Base-by-base conservation (phyloP, 1,284 basidiomycete genomes). In the Leccinum subrobustum region DNA sequence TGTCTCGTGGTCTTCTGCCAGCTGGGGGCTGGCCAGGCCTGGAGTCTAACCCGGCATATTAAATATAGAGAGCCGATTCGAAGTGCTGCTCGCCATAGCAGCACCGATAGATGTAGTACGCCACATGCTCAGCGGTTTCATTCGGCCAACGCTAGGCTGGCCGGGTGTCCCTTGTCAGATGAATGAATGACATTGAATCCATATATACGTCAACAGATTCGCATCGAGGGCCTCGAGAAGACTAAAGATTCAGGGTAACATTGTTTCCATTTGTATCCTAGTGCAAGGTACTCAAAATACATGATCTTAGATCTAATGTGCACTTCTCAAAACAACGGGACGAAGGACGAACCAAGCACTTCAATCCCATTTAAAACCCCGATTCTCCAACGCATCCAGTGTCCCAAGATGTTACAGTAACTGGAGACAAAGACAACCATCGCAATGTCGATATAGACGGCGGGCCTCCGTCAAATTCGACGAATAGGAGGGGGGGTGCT, bases 11-110 rank as follows among this genome's bases (percentile, higher is more conserved):
- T 42, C 39, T 42, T 20, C 44, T 20, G 20, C 18, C 18, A 5
- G n/a, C 18, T 18, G 42, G 18, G 44, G 44, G 8, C n/a, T n/a
- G 31, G 11, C 31, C 12, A 33, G 33, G 8, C 9, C 39, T 18
- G 47, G 14, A 48, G 14, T 23, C 6, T 23, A 23, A 23, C 20
- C 20, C 6, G 18, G 18, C 18, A 47, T 23, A 47, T 14, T 23
- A 23, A 9, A 79, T 57, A 62, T 71, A 48, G 69, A 75, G 55
- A 79, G 77, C 37, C 77, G 75, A 54, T 69, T 74, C 53, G 68
- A 77, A 60, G 75, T 76, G 54, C 67, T 79, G 39, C 75, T 79
- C 53, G 65, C 31, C 79, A 52, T 77, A 81, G 62, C 79, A 33
- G 81, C 80, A 33, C 27, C 73, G 2, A 25, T 50, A 50, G 23